Evolutionary conservation across 139 green algal species (phyloP), one percentile per base, ranked within the genome.

Genomic region (Yamagishiella unicocca): DNA sequence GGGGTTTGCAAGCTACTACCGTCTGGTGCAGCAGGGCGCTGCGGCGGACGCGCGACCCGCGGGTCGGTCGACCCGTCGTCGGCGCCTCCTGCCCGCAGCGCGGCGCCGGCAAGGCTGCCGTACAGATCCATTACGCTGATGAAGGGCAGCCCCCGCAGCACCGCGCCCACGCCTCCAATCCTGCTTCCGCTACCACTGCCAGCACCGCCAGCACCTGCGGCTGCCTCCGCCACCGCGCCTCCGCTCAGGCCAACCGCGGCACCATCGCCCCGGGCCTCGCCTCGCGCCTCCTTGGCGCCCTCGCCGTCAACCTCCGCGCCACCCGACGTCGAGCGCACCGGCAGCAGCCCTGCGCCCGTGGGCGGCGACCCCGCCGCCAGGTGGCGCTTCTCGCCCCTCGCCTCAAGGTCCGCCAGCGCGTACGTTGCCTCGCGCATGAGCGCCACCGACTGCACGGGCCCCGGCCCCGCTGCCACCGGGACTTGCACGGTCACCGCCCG

Each of bases 341-440:
- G 62, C 62, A 40, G 62, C 62, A 2, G 62, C 31, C 38, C 29
- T 5, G 2, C 2, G 21, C 21, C 29, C 22, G 62, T 35, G 17
- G 24, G 62, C 17, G 62, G 5, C 62, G 62, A 12, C 31, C 29
- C 77, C 72, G 46, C 72, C 17, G 64, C 64, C 43, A 79, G 40
- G 46, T 40, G 31, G 2, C 45, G 64, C 33, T 27, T 42, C 67
- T 87, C 81, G 4, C 45, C 81, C 12, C 33, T 31, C 64, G 55
- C 88, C 50, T 93, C 85, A 71, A 89, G 55, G 35, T 75, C 81
- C 29, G 53, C 33, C 38, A 92, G 62, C 27, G 79, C 83, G 40
- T 90, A 90, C 9, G 81, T 90, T 24, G 89, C 84, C 33, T 77
- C 83, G 7, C 67, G 71, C 67, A 87, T 83, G n/a, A 85, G 64